phyloP scores from a whole-genome alignment of 2,329 filamentous ascomycete genomes.

The Aspergillus brunneoviolaceus region DNA sequence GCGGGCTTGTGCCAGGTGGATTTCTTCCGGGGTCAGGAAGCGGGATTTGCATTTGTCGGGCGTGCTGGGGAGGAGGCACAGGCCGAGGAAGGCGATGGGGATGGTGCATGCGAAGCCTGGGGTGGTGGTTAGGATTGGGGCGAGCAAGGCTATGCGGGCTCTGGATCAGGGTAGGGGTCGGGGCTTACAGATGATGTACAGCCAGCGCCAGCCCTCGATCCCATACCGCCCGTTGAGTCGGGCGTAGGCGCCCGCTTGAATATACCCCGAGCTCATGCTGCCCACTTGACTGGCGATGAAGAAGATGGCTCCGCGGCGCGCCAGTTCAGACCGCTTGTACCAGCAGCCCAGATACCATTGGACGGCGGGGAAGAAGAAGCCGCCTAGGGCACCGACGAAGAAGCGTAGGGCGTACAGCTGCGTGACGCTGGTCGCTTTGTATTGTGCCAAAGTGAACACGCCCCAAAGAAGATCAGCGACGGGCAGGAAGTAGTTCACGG shows the following conservation, averaged over 20 bases:
- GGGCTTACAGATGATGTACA: no score
- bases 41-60: constrained; percentile 19
- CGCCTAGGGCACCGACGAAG: constrained; percentile 35
- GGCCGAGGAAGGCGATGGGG: constrained; percentile 22
- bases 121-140: not conserved
- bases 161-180: no score
- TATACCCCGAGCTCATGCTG: constrained; percentile 26
- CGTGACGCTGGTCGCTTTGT: constrained; percentile 15
- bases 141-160: no score
- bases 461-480: no score
- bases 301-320: constrained; percentile 25
- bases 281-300: constrained; percentile 25
- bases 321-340: constrained; percentile 24
- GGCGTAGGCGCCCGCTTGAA: constrained; percentile 24
- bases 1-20: constrained; percentile 20
- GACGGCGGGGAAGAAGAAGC: constrained; percentile 32
- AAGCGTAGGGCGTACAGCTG: constrained; percentile 35
- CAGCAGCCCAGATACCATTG: constrained; percentile 26
- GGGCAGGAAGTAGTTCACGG: no score
- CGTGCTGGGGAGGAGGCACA: constrained; percentile 22
- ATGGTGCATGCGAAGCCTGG: constrained; percentile 24
- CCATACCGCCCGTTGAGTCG: no score
- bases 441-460: no score
- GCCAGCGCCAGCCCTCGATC: no score
- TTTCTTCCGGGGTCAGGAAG: constrained; percentile 13